These are phyloP conservation scores for Colletotrichum somersetense DNA, from an alignment of 2,329 filamentous ascomycete genomes.

Conservation along the genomic window DNA sequence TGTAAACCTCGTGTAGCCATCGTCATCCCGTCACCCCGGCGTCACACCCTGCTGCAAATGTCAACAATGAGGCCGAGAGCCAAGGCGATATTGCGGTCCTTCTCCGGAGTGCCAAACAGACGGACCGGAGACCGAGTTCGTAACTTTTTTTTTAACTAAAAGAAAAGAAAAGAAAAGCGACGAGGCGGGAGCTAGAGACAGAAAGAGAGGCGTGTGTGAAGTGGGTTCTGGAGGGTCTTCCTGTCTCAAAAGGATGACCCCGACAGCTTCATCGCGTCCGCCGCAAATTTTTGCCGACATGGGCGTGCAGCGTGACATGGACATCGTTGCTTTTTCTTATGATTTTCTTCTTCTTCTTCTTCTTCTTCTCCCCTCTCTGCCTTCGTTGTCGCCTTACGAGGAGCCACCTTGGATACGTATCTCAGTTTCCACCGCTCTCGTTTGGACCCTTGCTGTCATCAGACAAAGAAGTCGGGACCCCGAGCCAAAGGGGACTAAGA, in stretches of 20 bases:
- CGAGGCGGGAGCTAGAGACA: conserved; percentile 22
- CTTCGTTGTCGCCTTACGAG: not conserved
- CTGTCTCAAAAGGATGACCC: conserved; percentile 29
- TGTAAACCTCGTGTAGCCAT: not conserved
- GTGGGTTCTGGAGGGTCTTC: conserved; percentile 27
- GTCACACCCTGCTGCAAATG: not conserved
- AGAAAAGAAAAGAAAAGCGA: conserved; percentile 8
- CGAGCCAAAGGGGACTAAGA: not conserved
- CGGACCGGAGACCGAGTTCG: conserved; percentile 18
- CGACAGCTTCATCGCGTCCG: conserved; percentile 18
- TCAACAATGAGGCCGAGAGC: conserved; percentile 3
- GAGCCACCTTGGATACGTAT: too few relatives aligned
- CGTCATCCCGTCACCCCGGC: not conserved
- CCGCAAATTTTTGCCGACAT: conserved; percentile 33
- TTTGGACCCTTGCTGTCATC: not conserved
- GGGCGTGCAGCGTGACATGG: conserved; percentile 14
- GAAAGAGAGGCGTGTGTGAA: not conserved
- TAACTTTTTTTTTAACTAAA: not conserved
- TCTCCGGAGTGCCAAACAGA: conserved; percentile 23
- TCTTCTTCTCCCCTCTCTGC: not conserved
- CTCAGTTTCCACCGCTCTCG: not conserved
- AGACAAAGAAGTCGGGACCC: not conserved
- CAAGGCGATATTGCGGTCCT: conserved; percentile 17
- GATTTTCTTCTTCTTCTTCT: not conserved
- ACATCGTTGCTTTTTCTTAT: conserved; percentile 23